Evolutionary conservation across 345 rosid genomes (phyloP).

Genomic region (Eucalyptus grandis): DNA sequence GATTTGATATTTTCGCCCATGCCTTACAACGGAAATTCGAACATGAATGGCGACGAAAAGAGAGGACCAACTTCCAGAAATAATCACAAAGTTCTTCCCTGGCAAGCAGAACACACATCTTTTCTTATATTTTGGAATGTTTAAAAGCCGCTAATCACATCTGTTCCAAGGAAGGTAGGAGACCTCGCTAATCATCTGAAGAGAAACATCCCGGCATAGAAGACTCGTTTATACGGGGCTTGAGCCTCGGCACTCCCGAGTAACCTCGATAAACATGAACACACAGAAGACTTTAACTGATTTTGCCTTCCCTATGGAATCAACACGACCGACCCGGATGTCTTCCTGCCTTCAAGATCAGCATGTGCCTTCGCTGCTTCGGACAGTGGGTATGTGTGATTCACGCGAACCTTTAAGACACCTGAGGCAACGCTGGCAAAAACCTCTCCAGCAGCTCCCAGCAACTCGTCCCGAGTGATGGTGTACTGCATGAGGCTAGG

Average conservation of each 20-base stretch:
- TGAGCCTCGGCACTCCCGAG: not conserved
- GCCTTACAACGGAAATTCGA: not conserved
- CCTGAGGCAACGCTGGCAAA: constrained; percentile 55
- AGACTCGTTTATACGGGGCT: not conserved
- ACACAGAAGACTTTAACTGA: not conserved
- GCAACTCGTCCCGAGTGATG: constrained; percentile 57
- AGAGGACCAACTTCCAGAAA: not conserved
- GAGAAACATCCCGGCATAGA: not conserved
- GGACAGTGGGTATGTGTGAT: constrained; percentile 66
- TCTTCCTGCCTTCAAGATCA: constrained; percentile 61
- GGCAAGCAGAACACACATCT: not conserved
- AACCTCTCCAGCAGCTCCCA: constrained; percentile 65
- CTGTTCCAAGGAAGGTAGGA: not conserved
- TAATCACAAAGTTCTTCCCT: not conserved
- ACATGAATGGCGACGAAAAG: not conserved
- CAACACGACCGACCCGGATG: constrained; percentile 72
- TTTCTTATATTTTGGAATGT: not conserved
- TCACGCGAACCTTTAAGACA: constrained; percentile 41
- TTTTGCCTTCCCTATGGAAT: constrained; percentile 25
- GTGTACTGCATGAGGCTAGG: constrained; percentile 72
- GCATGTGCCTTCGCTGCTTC: constrained; percentile 68
- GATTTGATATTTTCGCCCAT: not conserved
- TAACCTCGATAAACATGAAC: not conserved
- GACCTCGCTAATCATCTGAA: not conserved
- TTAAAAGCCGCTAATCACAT: not conserved